A percentile compares a stretch with the other conserved stretches of the same genome.
phyloP scores from a whole-genome alignment of 169 alveolate genomes.

The Plasmodium sp. region DNA sequence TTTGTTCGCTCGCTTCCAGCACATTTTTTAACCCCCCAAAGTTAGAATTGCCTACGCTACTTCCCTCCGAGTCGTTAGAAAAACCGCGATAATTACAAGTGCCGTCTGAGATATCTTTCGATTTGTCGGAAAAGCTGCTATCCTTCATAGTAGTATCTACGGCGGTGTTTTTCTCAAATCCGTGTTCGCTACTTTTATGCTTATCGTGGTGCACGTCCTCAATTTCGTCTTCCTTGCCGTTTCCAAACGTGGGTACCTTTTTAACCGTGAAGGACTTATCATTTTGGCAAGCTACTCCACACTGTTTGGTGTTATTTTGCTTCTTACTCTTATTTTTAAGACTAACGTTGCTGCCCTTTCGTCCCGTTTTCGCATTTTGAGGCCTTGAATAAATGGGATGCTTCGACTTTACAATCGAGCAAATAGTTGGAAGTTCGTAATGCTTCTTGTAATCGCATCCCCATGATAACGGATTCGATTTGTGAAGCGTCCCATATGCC shows the following conservation, averaged over 20 bases:
- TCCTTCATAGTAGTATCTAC: conserved; percentile 14
- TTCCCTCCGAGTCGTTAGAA: neutral
- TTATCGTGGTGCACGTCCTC: neutral
- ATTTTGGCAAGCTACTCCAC: neutral
- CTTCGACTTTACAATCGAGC: conserved; percentile 75
- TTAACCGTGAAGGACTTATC: neutral
- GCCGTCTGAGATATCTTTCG: conserved; percentile 10
- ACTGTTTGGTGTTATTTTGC: neutral
- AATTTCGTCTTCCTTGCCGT: conserved; percentile 21
- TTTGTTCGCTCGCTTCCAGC: neutral
- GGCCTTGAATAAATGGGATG: conserved; percentile 71
- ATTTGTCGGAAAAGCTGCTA: conserved; percentile 8
- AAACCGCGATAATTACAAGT: conserved; percentile 19
- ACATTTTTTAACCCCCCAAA: neutral
- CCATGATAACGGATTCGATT: conserved; percentile 70
- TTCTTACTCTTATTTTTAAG: conserved; percentile 1
- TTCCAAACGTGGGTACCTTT: conserved; percentile 70
- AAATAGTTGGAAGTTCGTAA: conserved; percentile 75
- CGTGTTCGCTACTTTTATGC: neutral
- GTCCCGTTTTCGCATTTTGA: conserved; percentile 4
- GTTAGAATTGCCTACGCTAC: conserved; percentile 2
- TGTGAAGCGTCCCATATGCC: conserved; percentile 72
- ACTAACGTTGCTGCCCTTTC: neutral
- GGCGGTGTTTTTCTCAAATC: neutral
- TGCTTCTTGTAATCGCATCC: conserved; percentile 62